A percentile compares a stretch with the other conserved stretches of the same genome.
Evolutionary conservation across 352 stramenopile genomes (phyloP).

Genomic region (Pythium pectinolyticum): DNA sequence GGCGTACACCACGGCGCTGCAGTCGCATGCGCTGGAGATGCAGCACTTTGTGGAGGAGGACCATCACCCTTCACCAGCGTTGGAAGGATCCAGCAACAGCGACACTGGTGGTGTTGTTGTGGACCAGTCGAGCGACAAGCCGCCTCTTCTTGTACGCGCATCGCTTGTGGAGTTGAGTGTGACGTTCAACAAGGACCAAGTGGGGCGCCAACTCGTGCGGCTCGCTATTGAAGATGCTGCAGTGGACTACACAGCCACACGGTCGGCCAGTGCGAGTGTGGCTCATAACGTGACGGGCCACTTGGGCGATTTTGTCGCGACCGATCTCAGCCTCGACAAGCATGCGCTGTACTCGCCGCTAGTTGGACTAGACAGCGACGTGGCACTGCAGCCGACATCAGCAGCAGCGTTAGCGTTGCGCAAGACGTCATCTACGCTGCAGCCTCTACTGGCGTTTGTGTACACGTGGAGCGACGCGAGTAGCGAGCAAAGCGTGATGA

Average conservation of each 20-base stretch:
- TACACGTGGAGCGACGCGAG: constrained; percentile 25
- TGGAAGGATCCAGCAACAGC: too few species aligned
- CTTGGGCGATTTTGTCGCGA: constrained; percentile 74
- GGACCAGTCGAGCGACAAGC: constrained; percentile 2
- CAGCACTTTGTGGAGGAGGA: background rate
- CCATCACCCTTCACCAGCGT: too few species aligned
- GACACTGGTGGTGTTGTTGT: background rate
- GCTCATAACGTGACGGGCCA: constrained; percentile 33
- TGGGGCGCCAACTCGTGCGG: constrained; percentile 62
- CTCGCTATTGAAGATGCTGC: constrained; percentile 58
- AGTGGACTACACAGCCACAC: constrained; percentile 39
- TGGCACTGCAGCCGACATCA: too few species aligned
- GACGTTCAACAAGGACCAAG: constrained; percentile 83
- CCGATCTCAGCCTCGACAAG: constrained; percentile 72
- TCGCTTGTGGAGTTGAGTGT: constrained; percentile 76
- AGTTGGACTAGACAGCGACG: constrained; percentile 59
- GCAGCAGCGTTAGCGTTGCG: constrained; percentile 19
- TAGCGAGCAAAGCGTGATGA: constrained; percentile 45
- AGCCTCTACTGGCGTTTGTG: constrained; percentile 35
- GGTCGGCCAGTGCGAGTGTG: background rate
- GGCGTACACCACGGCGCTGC: constrained; percentile 53
- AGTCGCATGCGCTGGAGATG: constrained; percentile 30
- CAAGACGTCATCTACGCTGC: constrained; percentile 4
- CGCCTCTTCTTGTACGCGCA: constrained; percentile 42
- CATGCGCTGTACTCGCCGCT: constrained; percentile 64